phyloP scores from a whole-genome alignment of 2,329 filamentous ascomycete genomes.

The Parastagonospora avenae region DNA sequence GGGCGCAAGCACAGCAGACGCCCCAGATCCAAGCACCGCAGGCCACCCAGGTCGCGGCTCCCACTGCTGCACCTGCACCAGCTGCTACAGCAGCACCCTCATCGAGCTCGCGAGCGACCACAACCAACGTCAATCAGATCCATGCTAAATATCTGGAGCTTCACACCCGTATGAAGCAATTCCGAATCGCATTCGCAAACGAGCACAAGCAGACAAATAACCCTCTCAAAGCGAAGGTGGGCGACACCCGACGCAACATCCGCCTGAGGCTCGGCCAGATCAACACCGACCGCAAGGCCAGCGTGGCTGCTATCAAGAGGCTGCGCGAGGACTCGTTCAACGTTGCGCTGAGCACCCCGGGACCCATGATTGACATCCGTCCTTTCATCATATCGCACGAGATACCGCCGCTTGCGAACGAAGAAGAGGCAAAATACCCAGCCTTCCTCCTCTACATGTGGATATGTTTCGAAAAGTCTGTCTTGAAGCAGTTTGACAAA shows the following conservation, averaged over 20 bases:
- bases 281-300: slow-evolving; percentile 33
- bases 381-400: slow-evolving; percentile 42
- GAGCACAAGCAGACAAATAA: slow-evolving; percentile 27
- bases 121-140: slow-evolving; percentile 32
- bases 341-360: slow-evolving; percentile 24
- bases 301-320: slow-evolving; percentile 29
- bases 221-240: slow-evolving; percentile 35
- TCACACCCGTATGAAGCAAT: slow-evolving; percentile 45
- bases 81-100: neutral
- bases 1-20: slow-evolving; percentile 26
- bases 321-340: slow-evolving; percentile 39
- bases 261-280: slow-evolving; percentile 42
- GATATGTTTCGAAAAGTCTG: slow-evolving; percentile 74
- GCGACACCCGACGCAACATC: slow-evolving; percentile 40
- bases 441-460: slow-evolving; percentile 68
- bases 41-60: slow-evolving; percentile 6
- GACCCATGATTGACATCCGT: slow-evolving; percentile 43
- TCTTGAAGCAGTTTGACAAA: slow-evolving; percentile 65
- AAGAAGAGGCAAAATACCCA: slow-evolving; percentile 50
- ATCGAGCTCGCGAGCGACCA: slow-evolving; percentile 9
- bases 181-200: slow-evolving; percentile 37
- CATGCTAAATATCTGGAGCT: slow-evolving; percentile 44
- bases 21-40: slow-evolving; percentile 13
- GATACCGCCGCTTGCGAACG: slow-evolving; percentile 33
- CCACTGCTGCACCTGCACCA: slow-evolving; percentile 4